Percentiles rank a stretch among this genome's conserved stretches.
Evolutionary conservation across 2,329 filamentous ascomycete genomes (phyloP).

Genomic region (Penicillium sp.): DNA sequence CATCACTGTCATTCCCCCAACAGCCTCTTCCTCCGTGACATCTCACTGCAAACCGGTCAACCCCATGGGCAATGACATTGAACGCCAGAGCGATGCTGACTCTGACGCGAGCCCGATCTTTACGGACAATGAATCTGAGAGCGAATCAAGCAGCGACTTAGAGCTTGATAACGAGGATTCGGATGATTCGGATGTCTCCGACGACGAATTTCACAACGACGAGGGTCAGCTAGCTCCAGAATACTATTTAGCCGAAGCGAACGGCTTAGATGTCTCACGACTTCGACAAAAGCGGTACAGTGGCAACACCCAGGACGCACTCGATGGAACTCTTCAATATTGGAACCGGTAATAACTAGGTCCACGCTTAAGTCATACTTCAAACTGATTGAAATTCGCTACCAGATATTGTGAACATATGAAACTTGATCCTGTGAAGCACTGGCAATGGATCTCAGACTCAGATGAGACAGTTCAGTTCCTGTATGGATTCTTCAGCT

Average conservation of each 20-base stretch:
- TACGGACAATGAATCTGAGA: conserved; percentile 11
- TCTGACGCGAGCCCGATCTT: background rate
- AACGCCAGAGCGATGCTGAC: background rate
- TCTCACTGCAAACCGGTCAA: background rate
- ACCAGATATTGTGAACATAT: background rate
- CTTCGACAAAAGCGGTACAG: conserved; percentile 23
- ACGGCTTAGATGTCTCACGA: conserved; percentile 21
- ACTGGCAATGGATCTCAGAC: background rate
- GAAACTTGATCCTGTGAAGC: background rate
- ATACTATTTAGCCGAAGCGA: conserved; percentile 19
- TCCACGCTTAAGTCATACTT: conserved; percentile 3
- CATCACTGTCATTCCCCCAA: too few relatives aligned
- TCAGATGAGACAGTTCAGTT: conserved; percentile 11
- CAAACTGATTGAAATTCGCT: background rate
- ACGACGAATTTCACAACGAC: conserved; percentile 5
- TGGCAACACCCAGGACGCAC: conserved; percentile 1
- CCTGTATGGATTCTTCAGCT: conserved; percentile 9
- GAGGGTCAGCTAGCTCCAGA: conserved; percentile 15
- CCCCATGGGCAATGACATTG: background rate
- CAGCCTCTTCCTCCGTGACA: background rate
- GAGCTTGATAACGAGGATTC: conserved; percentile 10
- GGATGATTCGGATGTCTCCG: conserved; percentile 8
- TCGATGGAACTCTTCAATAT: background rate
- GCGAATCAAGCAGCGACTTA: conserved; percentile 11
- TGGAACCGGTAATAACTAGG: background rate